Base-by-base conservation (phyloP, 352 stramenopile genomes). In the Plasmopara viticola region DNA sequence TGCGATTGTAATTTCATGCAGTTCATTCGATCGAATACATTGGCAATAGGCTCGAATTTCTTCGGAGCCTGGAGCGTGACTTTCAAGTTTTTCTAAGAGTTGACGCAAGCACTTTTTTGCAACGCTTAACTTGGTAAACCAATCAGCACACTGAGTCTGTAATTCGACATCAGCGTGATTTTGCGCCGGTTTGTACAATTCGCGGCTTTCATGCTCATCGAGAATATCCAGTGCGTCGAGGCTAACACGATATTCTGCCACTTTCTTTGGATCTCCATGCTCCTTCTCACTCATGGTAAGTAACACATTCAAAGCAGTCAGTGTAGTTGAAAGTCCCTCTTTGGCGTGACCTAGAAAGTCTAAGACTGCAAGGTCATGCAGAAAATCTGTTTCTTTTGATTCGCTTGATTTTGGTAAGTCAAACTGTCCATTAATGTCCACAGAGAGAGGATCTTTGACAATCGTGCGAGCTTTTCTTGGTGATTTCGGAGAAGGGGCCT, bases 221-320 rank as follows among this genome's bases (percentile, higher is more conserved):
- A 90, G 51, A 40, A 90, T 88, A 38, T 84, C 74, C 35, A 91
- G 48, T 9, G 68, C 70, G 6, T 84, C 76, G 3, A 93, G 61
- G 41, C 80, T 90, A 29, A 57, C 50, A 20, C 72, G 74, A 54
- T 88, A 93, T 33, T 77, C 76, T 4, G 51, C 49, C 3, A 91
- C 50, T 43, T 90, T 90, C 33, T 73, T 82, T 9, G 44, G 46
- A 39, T 93, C 80, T 3, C 48, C 54, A 13, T 59, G 44, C 5
- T 64, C 63, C 25, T 78, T 81, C 29, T 91, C 80, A 15, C 80
- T 80, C 66, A 93, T 89, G 4, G 65, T 69, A 5, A 90, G 46
- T 25, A 93, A 43, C 7, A 93, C 77, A 30, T 82, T 89, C 4
- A 93, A 53, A 14, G 80, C 83, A n/a, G 83, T 90, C 25, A 81